Conservation (phyloP, 208 protist species). For the Porcisia deanei region DNA sequence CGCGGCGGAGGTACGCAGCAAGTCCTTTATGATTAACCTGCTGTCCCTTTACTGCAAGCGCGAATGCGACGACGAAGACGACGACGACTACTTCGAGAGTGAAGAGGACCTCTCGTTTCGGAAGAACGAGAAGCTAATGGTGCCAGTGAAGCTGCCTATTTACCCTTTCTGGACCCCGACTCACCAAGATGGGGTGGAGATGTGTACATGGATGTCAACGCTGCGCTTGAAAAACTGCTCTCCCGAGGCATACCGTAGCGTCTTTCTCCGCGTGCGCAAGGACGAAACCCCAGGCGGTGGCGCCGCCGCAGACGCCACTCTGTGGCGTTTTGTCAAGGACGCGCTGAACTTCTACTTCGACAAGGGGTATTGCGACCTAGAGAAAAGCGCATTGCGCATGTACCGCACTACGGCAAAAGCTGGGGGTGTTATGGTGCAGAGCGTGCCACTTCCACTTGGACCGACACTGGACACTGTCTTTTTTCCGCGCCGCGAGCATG, state of each 20-base stretch:
- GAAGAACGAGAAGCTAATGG: slow-evolving; percentile 10
- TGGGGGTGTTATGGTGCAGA: background rate
- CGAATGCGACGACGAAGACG: background rate
- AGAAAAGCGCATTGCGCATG: slow-evolving; percentile 11
- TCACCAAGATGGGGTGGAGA: slow-evolving; percentile 18
- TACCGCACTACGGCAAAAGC: background rate
- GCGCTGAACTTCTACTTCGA: slow-evolving; percentile 27
- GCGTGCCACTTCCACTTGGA: slow-evolving; percentile 7
- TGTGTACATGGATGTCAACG: slow-evolving; percentile 28
- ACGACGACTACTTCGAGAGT: background rate
- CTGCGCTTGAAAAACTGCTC: background rate
- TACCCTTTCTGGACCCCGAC: slow-evolving; percentile 29
- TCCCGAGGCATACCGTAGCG: slow-evolving; percentile 9
- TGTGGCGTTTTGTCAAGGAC: slow-evolving; percentile 28
- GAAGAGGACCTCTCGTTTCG: slow-evolving; percentile 8
- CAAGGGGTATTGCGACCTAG: slow-evolving; percentile 16
- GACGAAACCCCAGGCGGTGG: background rate
- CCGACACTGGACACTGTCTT: slow-evolving; percentile 32
- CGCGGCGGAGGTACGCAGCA: slow-evolving; percentile 17
- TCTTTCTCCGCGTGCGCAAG: slow-evolving; percentile 26
- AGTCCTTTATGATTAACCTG: slow-evolving; percentile 25
- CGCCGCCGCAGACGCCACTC: slow-evolving; percentile 12
- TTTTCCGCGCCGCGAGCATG: slow-evolving; percentile 10
- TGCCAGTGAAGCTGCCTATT: slow-evolving; percentile 32
- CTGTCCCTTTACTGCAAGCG: slow-evolving; percentile 15